Evolutionary conservation across 2,329 filamentous ascomycete genomes (phyloP), one percentile per base, ranked within the genome.

Genomic region (Elsinoe batatas): DNA sequence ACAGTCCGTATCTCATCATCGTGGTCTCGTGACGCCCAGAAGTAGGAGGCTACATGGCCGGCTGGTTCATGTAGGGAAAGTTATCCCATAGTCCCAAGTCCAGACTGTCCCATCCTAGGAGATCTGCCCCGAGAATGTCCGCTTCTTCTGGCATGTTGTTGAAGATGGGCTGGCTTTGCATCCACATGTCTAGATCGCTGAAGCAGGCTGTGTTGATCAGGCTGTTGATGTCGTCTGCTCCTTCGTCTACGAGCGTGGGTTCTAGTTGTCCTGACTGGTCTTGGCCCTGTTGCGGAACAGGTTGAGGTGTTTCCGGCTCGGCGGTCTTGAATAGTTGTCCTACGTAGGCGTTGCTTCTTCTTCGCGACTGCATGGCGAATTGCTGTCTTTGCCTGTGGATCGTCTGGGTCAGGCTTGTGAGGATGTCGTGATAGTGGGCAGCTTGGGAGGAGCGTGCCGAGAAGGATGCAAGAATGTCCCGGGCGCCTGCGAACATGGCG

Each of bases 341-440:
- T 2, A 51, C 47, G n/a, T 51, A 51, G 15, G 32, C 47, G 12
- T 51, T 51, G 47, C 33, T 38, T 17, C 47, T 36, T 17, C 47
- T 37, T 10, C 33, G 47, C 6, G 32, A 37, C 12, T 38, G 32
- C 47, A 51, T 36, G 5, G 47, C 47, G 47, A 51, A 38, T 37
- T 51, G 32, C 33, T 51, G 47, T 35, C 47, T n/a, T 18, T 51
- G 47, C 8, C 47, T 13, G 7, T 51, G 47, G 3, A 51, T 38
- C 12, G 47, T 51, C 17, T 51, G 47, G 13, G 32, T 38, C 3
- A 65, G 58, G 1, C 61, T 61, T n/a, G 42, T 61, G 2, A 82
- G 67, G 17, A 82, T 82, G 5, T 81, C 77, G 11, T 74, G 71
- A 60, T 83, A 82, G 53, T 81, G 79, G 2, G 71, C 74, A 2